phyloP scores from a whole-genome alignment of 139 green algal genomes.

The Mesotaenium endlicherianum region DNA sequence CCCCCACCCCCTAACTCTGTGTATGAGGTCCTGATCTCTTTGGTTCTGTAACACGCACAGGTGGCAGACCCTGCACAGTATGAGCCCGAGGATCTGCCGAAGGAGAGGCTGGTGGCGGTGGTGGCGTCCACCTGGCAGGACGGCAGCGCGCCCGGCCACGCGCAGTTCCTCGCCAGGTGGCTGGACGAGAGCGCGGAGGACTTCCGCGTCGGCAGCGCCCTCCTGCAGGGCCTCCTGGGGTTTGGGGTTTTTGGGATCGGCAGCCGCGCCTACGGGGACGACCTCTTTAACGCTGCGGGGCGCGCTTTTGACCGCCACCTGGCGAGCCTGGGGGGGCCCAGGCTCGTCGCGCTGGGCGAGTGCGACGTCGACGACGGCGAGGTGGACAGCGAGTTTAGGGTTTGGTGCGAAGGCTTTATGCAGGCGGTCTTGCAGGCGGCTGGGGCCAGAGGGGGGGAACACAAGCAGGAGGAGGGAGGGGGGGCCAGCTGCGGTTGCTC shows the following conservation, averaged over 20 bases:
- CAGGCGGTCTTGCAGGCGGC: background rate
- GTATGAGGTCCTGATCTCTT: too few species aligned
- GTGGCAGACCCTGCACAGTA: slow-evolving; percentile 25
- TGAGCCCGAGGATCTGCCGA: slow-evolving; percentile 42
- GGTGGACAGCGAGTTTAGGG: too few species aligned
- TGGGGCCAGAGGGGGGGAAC: background rate
- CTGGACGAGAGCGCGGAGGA: slow-evolving; percentile 34
- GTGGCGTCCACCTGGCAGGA: slow-evolving; percentile 44
- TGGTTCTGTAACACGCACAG: background rate
- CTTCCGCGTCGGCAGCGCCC: slow-evolving; percentile 29
- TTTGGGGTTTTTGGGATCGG: slow-evolving; percentile 40
- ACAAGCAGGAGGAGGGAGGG: background rate
- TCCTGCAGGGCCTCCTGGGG: slow-evolving; percentile 6
- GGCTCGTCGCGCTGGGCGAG: slow-evolving; percentile 28
- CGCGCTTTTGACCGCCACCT: slow-evolving; percentile 4
- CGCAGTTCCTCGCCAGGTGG: slow-evolving; percentile 19
- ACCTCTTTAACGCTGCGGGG: slow-evolving; percentile 26
- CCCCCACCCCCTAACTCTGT: too few species aligned
- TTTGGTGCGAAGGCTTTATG: too few species aligned
- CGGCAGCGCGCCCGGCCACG: slow-evolving; percentile 12
- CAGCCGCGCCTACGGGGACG: slow-evolving; percentile 32
- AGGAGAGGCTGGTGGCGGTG: slow-evolving; percentile 20
- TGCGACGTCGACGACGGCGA: slow-evolving; percentile 12
- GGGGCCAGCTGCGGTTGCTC: too few species aligned
- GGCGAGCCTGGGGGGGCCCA: background rate